Conservation (phyloP, 495 filamentous ascomycete species). For the Filosporella fistucella region DNA sequence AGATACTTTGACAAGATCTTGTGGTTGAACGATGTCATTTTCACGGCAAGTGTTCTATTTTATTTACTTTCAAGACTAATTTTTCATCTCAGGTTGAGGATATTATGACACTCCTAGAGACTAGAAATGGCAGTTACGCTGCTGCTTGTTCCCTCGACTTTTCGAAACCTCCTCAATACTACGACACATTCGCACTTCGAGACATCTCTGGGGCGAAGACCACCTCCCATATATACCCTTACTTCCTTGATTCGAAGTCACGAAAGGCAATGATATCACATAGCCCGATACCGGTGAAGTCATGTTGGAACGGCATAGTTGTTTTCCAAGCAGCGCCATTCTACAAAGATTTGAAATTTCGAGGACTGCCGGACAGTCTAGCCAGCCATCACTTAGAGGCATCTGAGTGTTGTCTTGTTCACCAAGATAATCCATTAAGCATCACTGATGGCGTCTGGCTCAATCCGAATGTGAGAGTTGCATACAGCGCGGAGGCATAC, state of each 20-base stretch:
- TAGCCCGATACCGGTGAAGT: constrained; percentile 25
- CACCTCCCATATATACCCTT: constrained; percentile 65
- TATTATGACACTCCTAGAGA: constrained; percentile 62
- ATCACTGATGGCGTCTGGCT: constrained; percentile 59
- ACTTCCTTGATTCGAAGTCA: constrained; percentile 45
- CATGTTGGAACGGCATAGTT: constrained; percentile 83
- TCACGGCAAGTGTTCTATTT: constrained; percentile 25
- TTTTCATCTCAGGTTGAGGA: constrained; percentile 60
- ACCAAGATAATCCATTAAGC: constrained; percentile 43
- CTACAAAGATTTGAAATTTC: constrained; percentile 44
- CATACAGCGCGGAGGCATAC: constrained; percentile 58
- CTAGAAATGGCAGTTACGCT: constrained; percentile 69
- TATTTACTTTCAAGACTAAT: neutral
- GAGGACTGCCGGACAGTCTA: constrained; percentile 65
- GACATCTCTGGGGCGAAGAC: constrained; percentile 59
- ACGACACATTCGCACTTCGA: constrained; percentile 83
- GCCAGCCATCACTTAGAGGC: constrained; percentile 66
- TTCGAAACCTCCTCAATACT: constrained; percentile 60
- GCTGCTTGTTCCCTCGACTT: constrained; percentile 84
- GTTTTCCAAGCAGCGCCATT: constrained; percentile 50
- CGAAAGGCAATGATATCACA: constrained; percentile 7
- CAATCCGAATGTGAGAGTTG: constrained; percentile 74
- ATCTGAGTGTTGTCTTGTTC: constrained; percentile 79
- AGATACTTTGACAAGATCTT: constrained; percentile 60
- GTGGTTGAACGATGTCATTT: constrained; percentile 74